A percentile compares a stretch with the other conserved stretches of the same genome.
Conservation (phyloP, 331 rosid genomes). For the Spiraea crenata region DNA sequence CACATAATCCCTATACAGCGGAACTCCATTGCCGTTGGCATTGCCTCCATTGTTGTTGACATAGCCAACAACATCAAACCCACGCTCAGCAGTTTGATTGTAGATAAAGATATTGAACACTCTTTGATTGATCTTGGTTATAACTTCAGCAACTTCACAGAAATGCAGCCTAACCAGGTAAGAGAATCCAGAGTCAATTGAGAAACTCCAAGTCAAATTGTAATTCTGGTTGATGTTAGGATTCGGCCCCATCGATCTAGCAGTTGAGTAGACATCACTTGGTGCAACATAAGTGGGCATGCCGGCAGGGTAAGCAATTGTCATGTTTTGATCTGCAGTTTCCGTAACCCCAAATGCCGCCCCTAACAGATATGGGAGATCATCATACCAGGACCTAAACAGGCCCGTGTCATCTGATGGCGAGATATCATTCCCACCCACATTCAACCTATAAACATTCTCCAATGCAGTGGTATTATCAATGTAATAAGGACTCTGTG, state of each 20-base stretch:
- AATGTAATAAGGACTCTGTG: slow-evolving; percentile 1
- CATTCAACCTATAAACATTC: slow-evolving; percentile 72
- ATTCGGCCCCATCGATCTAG: slow-evolving; percentile 90
- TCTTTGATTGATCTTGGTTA: slow-evolving; percentile 48
- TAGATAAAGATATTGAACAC: slow-evolving; percentile 63
- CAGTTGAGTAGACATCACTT: slow-evolving; percentile 57
- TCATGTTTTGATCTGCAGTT: slow-evolving; percentile 45
- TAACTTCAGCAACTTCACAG: slow-evolving; percentile 50
- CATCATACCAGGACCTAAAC: slow-evolving; percentile 81
- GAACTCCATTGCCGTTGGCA: slow-evolving; percentile 29
- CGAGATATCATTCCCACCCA: slow-evolving; percentile 86
- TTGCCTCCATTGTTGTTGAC: slow-evolving; percentile 17
- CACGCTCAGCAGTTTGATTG: slow-evolving; percentile 59
- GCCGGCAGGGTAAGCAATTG: slow-evolving; percentile 33
- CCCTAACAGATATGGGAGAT: slow-evolving; percentile 50
- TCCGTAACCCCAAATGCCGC: slow-evolving; percentile 60
- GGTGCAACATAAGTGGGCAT: slow-evolving; percentile 74
- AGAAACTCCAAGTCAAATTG: slow-evolving; percentile 83
- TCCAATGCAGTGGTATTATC: slow-evolving; percentile 73
- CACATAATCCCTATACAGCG: slow-evolving; percentile 55
- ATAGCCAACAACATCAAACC: slow-evolving; percentile 61
- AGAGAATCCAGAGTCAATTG: slow-evolving; percentile 68
- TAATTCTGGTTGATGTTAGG: slow-evolving; percentile 39
- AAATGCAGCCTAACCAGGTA: slow-evolving; percentile 95
- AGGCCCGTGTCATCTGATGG: slow-evolving; percentile 76